Evolutionary conservation across 768 basidiomycete species (phyloP), one percentile per base, ranked within the genome.

Genomic region (Tulasnella sp.): DNA sequence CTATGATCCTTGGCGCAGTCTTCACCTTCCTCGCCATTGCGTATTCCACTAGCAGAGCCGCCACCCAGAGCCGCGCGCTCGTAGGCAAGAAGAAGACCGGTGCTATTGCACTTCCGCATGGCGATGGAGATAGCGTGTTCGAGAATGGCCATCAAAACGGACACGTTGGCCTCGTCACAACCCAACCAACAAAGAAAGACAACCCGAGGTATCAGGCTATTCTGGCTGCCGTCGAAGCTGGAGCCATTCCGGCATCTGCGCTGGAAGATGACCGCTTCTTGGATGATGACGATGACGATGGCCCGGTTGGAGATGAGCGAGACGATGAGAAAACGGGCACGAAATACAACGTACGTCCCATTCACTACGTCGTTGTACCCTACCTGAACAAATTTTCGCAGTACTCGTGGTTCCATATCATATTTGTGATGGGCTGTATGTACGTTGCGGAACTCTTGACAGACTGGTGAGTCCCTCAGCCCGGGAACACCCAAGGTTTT

Each of bases 321-420:
- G 96, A 99, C 65, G 96, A 99, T 62, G 96, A 99, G 71, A 82
- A 86, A 32, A 78, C 84, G 39, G 92, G 91, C 11, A 94, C 90
- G 7, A 84, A 90, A 59, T 99, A 98, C 71, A 96, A 96, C 62
- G 92, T 92, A 68, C 61, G 81, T 67, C 54, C 19, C 27, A n/a
- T 43, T 36, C 7, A 49, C 11, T 46, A 43, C 34, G 32, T 55
- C 19, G 14, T 14, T 4, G 32, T 35, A 37, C 58, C 25, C 23
- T 32, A 3, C 19, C 8, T 9, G 56, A 58, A 15, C n/a, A n/a
- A n/a, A n/a, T n/a, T n/a, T n/a, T n/a, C 62, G 12, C 63, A 96
- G 92, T 99, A 99, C 68, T 81, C 91, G 1, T 99, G 92, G 91
- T 98, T 99, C 81, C 96, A 99, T 67, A 71, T 97, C 68, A 97